Evolutionary conservation across 148 eudicot genomes (phyloP), one percentile per base, ranked within the genome.

Genomic region (Bassia scoparia): DNA sequence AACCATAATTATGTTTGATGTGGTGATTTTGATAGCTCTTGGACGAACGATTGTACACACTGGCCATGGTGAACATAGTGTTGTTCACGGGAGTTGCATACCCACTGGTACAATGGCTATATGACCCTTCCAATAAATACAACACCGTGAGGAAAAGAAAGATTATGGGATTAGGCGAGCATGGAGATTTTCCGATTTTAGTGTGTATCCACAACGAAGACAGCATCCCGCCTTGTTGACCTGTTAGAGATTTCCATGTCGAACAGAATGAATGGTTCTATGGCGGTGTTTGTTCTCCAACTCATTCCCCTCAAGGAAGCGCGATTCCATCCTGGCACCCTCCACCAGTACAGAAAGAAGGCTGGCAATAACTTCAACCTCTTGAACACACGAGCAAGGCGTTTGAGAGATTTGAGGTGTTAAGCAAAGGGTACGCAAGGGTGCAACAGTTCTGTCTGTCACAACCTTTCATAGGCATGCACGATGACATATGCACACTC

Each of bases 121-220:
- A 80, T 23, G 86, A 83, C 58, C 86, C 83, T 17, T 75, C 72
- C 6, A 34, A 55, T 9, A 59, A 77, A 46, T 83, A 83, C 65
- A 68, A 13, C 17, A 59, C 65, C 2, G 7, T 38, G 11, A 41
- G 37, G 71, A 74, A 71, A 59, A 68, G 71, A 49, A 72, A 59
- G 21, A 56, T 83, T 12, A 41, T 61, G 44, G 72, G 56, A 37
- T 20, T 64, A 21, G 35, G 33, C 7, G 83, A 72, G 20, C 65
- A 52, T 31, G 35, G 49, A 15, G 73, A 74, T 55, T 68, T 83
- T 12, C 79, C 61, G 56, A 43, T 83, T 20, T 33, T 83, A 68
- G 82, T 77, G 16, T 83, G 86, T 78, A 69, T 83, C 34, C 81
- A 80, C 53, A 56, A 72, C 23, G 81, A 80, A 68, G 86, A 80